These are phyloP conservation scores for Ambrosia artemisiifolia DNA, from an alignment of 129 eudicot species.

Conservation along the genomic window DNA sequence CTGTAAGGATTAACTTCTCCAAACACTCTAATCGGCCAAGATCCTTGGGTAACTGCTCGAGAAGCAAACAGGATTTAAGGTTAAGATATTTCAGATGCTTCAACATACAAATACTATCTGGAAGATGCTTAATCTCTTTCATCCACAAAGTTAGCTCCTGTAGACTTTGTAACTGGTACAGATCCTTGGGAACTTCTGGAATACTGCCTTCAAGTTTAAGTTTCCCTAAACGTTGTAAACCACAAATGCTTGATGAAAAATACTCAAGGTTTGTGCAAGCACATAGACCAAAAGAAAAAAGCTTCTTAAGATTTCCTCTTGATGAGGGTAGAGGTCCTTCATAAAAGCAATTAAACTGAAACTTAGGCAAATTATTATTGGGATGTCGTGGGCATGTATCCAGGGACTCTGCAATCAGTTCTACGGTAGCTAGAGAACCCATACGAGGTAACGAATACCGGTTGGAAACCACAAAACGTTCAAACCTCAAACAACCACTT, in stretches of 20 bases:
- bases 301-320: no score
- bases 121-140: neutral
- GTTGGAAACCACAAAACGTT: neutral
- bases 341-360: no score
- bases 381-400: neutral
- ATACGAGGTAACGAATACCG: neutral
- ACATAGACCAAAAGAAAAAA: no score
- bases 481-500: neutral
- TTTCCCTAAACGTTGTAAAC: neutral
- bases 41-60: constrained; percentile 2
- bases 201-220: neutral
- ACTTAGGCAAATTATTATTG: neutral
- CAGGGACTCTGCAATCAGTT: neutral
- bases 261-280: neutral
- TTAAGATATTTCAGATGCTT: neutral
- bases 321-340: no score
- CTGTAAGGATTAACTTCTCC: neutral
- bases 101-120: neutral
- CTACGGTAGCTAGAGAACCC: neutral
- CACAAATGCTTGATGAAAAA: neutral
- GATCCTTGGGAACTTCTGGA: neutral
- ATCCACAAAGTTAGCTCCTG: neutral
- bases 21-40: constrained; percentile 11
- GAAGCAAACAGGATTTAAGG: neutral
- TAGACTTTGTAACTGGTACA: neutral